phyloP scores from a whole-genome alignment of 2,329 filamentous ascomycete genomes.

The Didymella pomorum region DNA sequence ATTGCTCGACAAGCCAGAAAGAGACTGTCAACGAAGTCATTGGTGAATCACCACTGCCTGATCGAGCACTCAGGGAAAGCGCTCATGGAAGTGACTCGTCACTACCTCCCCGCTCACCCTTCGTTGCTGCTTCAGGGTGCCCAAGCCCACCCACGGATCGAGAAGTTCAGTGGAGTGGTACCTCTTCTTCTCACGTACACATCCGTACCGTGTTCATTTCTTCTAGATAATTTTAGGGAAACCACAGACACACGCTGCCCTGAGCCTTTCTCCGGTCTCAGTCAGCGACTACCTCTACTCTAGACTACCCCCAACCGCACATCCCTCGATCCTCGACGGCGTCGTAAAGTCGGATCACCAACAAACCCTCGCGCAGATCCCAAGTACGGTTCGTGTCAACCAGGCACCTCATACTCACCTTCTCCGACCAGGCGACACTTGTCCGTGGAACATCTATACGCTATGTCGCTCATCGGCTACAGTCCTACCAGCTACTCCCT shows the following conservation, averaged over 20 bases:
- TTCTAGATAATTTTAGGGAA: neutral
- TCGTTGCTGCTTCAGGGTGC: constrained; percentile 11
- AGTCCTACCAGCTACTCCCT: constrained; percentile 3
- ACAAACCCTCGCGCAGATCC: neutral
- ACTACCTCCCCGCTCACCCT: constrained; percentile 8
- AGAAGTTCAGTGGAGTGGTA: neutral
- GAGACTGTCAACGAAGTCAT: constrained; percentile 1
- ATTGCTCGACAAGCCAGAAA: constrained; percentile 12
- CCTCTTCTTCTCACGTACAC: neutral
- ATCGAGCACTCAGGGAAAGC: constrained; percentile 8
- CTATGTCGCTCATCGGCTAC: constrained; percentile 15
- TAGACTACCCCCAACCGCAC: neutral
- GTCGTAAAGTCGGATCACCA: neutral
- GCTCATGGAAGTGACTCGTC: constrained; percentile 16
- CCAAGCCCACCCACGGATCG: constrained; percentile 6
- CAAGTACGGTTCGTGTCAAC: constrained; percentile 6
- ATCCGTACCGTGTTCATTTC: constrained; percentile 3
- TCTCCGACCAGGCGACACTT: constrained; percentile 1
- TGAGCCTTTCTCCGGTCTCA: neutral
- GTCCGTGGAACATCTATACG: constrained; percentile 6
- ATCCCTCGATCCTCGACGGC: neutral
- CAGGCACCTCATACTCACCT: neutral
- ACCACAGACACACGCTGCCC: neutral
- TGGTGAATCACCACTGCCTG: constrained; percentile 17
- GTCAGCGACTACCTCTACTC: constrained; percentile 4